Conservation (phyloP, 768 basidiomycete species). For the Phaeotremella fagi region DNA sequence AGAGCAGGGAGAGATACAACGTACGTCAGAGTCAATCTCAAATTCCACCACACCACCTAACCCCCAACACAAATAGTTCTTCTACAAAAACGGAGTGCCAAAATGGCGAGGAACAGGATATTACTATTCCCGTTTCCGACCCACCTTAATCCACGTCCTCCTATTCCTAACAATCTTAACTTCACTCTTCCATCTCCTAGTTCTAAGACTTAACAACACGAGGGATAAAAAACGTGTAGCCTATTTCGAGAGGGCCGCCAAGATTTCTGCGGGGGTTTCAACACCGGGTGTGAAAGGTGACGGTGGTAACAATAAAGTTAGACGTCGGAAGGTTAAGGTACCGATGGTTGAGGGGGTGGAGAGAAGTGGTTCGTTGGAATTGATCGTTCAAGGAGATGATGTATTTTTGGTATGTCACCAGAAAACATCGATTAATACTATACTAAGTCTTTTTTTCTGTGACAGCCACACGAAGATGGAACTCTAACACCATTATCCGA, state of each 20-base stretch:
- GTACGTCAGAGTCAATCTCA: slow-evolving; percentile 16
- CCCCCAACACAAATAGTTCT: slow-evolving; percentile 49
- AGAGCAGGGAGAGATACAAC: slow-evolving; percentile 69
- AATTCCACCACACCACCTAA: slow-evolving; percentile 6
- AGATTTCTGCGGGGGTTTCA: slow-evolving; percentile 14
- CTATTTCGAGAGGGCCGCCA: slow-evolving; percentile 37
- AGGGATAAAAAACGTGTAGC: slow-evolving; percentile 66
- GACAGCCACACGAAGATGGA: slow-evolving; percentile 35
- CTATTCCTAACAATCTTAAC: slow-evolving; percentile 72
- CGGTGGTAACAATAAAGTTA: neutral
- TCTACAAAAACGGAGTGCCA: slow-evolving; percentile 96
- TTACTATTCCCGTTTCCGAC: slow-evolving; percentile 92
- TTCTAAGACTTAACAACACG: slow-evolving; percentile 71
- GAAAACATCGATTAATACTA: neutral
- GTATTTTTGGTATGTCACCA: slow-evolving; percentile 38
- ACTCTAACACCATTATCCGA: slow-evolving; percentile 21
- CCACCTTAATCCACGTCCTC: slow-evolving; percentile 78
- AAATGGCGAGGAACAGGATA: slow-evolving; percentile 95
- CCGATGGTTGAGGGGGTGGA: slow-evolving; percentile 42
- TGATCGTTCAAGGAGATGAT: slow-evolving; percentile 41
- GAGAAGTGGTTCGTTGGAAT: slow-evolving; percentile 30
- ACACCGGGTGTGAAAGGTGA: slow-evolving; percentile 9
- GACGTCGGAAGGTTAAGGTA: slow-evolving; percentile 45
- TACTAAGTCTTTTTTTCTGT: neutral
- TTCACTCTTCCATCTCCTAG: slow-evolving; percentile 72